Percentiles rank a stretch among this genome's conserved stretches.
These are phyloP conservation scores for Chaetoceros muelleri DNA, from an alignment of 108 stramenopile genomes.

Conservation along the genomic window DNA sequence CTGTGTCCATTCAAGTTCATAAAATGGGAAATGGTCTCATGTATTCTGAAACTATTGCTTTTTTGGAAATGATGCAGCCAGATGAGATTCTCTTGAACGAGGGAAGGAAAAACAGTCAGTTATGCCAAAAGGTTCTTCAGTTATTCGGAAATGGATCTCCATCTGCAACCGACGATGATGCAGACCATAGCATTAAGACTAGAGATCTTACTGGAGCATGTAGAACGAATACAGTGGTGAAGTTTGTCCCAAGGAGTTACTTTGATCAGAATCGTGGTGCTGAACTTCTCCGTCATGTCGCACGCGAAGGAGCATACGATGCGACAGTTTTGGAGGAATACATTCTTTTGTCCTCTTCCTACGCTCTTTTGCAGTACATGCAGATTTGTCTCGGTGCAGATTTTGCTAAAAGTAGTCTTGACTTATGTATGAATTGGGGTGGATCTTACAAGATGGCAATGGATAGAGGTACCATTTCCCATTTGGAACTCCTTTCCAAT, in stretches of 20 bases:
- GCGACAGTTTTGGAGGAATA: slow-evolving; percentile 63
- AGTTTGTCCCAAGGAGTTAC: slow-evolving; percentile 71
- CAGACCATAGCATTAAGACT: not conserved
- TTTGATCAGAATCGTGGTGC: slow-evolving; percentile 88
- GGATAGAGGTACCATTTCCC: slow-evolving; percentile 61
- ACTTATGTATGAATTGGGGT: slow-evolving; percentile 48
- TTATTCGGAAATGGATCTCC: slow-evolving; percentile 16
- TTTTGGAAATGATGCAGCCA: slow-evolving; percentile 56
- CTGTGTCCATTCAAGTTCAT: slow-evolving; percentile 49
- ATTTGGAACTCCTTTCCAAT: slow-evolving; percentile 76
- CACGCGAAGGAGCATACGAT: slow-evolving; percentile 65
- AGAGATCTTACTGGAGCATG: slow-evolving; percentile 2
- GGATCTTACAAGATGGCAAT: slow-evolving; percentile 44
- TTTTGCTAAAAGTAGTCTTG: slow-evolving; percentile 38
- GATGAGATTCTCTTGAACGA: slow-evolving; percentile 83
- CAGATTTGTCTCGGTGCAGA: slow-evolving; percentile 57
- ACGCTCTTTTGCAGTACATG: slow-evolving; percentile 76
- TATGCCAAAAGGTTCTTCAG: slow-evolving; percentile 53
- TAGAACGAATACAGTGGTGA: slow-evolving; percentile 46
- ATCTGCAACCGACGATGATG: not conserved
- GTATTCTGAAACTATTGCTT: slow-evolving; percentile 72
- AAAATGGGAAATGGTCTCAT: slow-evolving; percentile 83
- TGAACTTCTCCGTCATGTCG: slow-evolving; percentile 51
- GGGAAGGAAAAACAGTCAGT: slow-evolving; percentile 54
- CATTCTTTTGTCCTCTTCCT: slow-evolving; percentile 64